A percentile compares a stretch with the other conserved stretches of the same genome.
These are phyloP conservation scores for Clavispora santaluciae DNA, from an alignment of 805 yeast genomes.

Conservation along the genomic window DNA sequence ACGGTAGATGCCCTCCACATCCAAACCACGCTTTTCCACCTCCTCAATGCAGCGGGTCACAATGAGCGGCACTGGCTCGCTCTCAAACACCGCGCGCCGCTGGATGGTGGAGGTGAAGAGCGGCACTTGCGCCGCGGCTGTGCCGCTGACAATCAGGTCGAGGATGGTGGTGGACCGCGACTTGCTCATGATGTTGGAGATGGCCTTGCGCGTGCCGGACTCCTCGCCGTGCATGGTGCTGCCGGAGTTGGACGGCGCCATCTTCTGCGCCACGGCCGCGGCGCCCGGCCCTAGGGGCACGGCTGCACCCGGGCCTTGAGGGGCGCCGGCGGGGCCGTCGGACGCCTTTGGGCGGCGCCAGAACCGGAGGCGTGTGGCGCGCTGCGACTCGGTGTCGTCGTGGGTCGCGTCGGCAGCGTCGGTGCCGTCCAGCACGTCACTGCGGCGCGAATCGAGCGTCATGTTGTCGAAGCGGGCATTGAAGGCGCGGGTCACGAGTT, in stretches of 20 bases:
- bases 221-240: neutral
- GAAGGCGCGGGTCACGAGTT: neutral
- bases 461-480: neutral
- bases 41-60: constrained; percentile 67
- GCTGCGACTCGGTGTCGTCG: constrained; percentile 2
- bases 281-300: too few relatives aligned
- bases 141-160: constrained; percentile 26
- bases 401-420: constrained; percentile 6
- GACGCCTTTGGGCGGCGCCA: constrained; percentile 43
- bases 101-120: constrained; percentile 55
- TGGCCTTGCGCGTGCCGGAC: constrained; percentile 9
- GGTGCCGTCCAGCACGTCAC: constrained; percentile 6
- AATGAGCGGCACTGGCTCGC: constrained; percentile 60
- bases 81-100: constrained; percentile 59
- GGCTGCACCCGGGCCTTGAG: too few relatives aligned
- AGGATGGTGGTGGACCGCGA: constrained; percentile 46
- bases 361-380: constrained; percentile 38
- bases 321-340: too few relatives aligned
- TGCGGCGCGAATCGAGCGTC: constrained; percentile 1
- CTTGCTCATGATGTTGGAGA: constrained; percentile 25
- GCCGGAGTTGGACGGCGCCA: neutral
- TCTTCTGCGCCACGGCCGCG: constrained; percentile 3
- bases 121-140: constrained; percentile 17
- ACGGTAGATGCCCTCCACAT: constrained; percentile 83
- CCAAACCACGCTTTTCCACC: constrained; percentile 73